Evolutionary conservation across 176 grass and related monocot genomes (phyloP), one percentile per base, ranked within the genome.

Genomic region (Lolium multiflorum): DNA sequence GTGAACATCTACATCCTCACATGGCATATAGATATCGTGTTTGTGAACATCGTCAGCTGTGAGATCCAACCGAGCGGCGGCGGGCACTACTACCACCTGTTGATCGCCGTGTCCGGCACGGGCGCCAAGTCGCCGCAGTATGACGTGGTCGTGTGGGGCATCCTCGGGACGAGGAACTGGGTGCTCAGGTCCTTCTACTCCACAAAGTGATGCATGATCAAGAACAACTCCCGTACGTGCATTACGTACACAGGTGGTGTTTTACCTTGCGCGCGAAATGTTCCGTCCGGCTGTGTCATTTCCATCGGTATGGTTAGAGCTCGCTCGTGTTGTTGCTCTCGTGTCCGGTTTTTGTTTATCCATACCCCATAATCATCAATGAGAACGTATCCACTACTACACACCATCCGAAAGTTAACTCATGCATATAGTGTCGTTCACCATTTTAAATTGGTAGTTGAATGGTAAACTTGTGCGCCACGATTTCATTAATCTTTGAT

Each of bases 131-230:
- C 22, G 12, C 56, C 60, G 48, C 39, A 3, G 44, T 82, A 90
- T 71, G 14, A 62, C 12, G 72, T 21, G n/a, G 41, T 9, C 55
- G 63, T 86, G 11, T 90, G 88, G 88, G 88, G 88, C 21, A 71
- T 86, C 72, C 11, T 70, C 4, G 63, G 72, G 5, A 90, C 79
- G 3, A 55, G 3, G 62, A 22, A 17, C 0, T 90, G 88, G 88
- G 26, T 86, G 88, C 84, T 90, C 79, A 18, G 11, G 52, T 82
- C 52, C 11, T 86, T 90, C 79, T 46, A 65, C 16, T n/a, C 71
- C 54, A 56, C 54, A 10, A 85, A 31, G 28, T 84, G 57, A 78
- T 9, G 17, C 16, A 7, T 18, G 17, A 18, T 20, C 54, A 18
- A 20, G 2, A 43, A 7, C 5, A 56, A 56, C 17, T 56, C n/a